phyloP scores from a whole-genome alignment of 2,329 filamentous ascomycete species.

The Scorias spongiosa region DNA sequence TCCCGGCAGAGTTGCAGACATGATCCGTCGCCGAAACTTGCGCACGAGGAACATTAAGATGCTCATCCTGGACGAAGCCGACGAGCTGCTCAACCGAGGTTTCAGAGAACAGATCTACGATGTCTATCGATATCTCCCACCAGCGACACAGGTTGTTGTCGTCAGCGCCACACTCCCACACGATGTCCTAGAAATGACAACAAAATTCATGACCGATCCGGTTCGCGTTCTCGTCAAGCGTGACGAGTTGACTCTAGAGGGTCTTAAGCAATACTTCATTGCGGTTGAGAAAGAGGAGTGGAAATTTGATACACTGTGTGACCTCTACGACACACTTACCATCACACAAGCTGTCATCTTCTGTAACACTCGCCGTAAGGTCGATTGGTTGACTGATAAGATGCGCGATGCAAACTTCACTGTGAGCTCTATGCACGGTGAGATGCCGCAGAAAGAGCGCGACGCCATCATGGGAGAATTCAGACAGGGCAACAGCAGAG shows the following conservation, averaged over 20 bases:
- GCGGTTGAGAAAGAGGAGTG: slow-evolving; percentile 98
- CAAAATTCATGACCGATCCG: slow-evolving; percentile 98
- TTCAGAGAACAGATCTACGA: slow-evolving; percentile 99
- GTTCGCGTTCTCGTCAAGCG: slow-evolving; percentile 95
- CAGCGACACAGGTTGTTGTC: slow-evolving; percentile 94
- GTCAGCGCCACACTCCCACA: slow-evolving; percentile 93
- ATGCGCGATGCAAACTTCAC: slow-evolving; percentile 99
- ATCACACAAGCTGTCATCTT: slow-evolving; percentile 99
- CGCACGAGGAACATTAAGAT: slow-evolving; percentile 65
- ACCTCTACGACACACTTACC: slow-evolving; percentile 95
- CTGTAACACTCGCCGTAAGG: slow-evolving; percentile 97
- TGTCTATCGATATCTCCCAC: slow-evolving; percentile 91
- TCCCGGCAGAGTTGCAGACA: slow-evolving; percentile 84
- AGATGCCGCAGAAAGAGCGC: slow-evolving; percentile 96
- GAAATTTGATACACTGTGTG: slow-evolving; percentile 98
- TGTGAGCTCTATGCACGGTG: slow-evolving; percentile 95
- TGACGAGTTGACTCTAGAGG: slow-evolving; percentile 94
- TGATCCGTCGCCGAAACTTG: slow-evolving; percentile 61
- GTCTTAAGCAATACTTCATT: slow-evolving; percentile 97
- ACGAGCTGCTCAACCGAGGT: slow-evolving; percentile 75
- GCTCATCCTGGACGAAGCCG: slow-evolving; percentile 61
- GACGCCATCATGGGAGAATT: slow-evolving; percentile 99
- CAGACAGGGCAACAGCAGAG: slow-evolving; percentile 86
- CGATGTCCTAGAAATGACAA: slow-evolving; percentile 97
- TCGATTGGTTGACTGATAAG: slow-evolving; percentile 98